Evolutionary conservation across 2,329 filamentous ascomycete genomes (phyloP).

Genomic region (Colletotrichum graminicola): DNA sequence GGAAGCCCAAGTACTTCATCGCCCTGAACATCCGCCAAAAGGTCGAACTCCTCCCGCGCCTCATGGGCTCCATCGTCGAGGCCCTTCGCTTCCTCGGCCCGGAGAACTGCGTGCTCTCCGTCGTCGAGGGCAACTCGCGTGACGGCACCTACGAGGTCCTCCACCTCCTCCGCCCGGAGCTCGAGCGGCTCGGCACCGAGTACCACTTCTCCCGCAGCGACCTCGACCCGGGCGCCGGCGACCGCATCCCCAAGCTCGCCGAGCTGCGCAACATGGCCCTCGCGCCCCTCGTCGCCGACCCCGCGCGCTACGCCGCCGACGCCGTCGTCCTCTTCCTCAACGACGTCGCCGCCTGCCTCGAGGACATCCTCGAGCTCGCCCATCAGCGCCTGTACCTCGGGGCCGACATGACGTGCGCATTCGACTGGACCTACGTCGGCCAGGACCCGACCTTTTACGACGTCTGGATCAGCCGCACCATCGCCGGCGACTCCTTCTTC

Average conservation of each 20-base stretch:
- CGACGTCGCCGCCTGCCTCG: constrained; percentile 64
- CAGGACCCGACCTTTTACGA: constrained; percentile 65
- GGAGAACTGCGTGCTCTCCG: constrained; percentile 63
- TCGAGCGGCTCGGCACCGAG: constrained; percentile 53
- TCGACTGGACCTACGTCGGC: constrained; percentile 67
- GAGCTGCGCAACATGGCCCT: constrained; percentile 66
- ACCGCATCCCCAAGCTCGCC: constrained; percentile 62
- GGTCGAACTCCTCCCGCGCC: constrained; percentile 59
- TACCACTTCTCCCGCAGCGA: constrained; percentile 59
- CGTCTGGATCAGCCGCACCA: constrained; percentile 65
- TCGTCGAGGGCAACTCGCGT: constrained; percentile 67
- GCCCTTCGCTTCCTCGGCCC: constrained; percentile 63
- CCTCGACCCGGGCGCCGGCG: constrained; percentile 56
- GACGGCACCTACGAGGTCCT: constrained; percentile 68
- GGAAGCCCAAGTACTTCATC: constrained; percentile 60
- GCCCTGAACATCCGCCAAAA: constrained; percentile 64
- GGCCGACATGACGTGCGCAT: constrained; percentile 69
- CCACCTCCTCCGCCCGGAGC: constrained; percentile 51
- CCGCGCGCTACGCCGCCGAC: constrained; percentile 40
- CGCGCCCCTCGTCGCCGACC: constrained; percentile 55
- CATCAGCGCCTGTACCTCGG: constrained; percentile 58
- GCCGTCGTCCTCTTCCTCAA: constrained; percentile 66
- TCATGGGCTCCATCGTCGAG: constrained; percentile 66
- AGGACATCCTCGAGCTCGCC: constrained; percentile 64
- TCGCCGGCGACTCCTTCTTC: constrained; percentile 68